phyloP scores from a whole-genome alignment of 2,329 filamentous ascomycete genomes.

The Cytospora paraplurivora region DNA sequence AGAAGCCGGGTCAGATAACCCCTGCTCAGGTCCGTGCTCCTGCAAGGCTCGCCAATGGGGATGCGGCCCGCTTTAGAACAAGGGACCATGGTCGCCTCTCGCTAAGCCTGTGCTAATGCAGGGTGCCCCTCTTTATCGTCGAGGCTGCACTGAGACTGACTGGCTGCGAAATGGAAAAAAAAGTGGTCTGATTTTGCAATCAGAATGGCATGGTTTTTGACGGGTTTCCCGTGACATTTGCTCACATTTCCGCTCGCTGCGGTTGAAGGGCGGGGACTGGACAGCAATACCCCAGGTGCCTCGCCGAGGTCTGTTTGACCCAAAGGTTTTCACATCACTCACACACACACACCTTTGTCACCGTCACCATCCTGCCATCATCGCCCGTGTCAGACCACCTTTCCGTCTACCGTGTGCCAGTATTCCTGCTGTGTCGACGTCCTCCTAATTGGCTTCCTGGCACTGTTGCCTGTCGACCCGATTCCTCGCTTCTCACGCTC shows the following conservation, averaged over 20 bases:
- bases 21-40: neutral
- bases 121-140: slow-evolving; percentile 14
- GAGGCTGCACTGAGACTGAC: slow-evolving; percentile 4
- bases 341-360: neutral
- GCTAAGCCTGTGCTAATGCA: slow-evolving; percentile 8
- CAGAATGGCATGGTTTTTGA: slow-evolving; percentile 23
- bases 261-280: neutral
- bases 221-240: slow-evolving; percentile 12
- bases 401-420: neutral
- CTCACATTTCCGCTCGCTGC: neutral
- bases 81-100: slow-evolving; percentile 3
- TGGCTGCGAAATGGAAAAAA: slow-evolving; percentile 6
- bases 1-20: neutral
- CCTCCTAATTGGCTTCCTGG: neutral
- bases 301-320: neutral
- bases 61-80: slow-evolving; percentile 10
- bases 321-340: neutral
- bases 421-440: neutral
- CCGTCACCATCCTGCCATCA: neutral
- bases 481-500: slow-evolving; percentile 16
- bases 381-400: neutral
- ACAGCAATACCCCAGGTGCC: neutral
- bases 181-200: slow-evolving; percentile 24
- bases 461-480: slow-evolving; percentile 10
- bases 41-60: slow-evolving; percentile 21